Evolutionary conservation across 441 rosid genomes (phyloP).

Genomic region (Pelargonium myrrhifolium): DNA sequence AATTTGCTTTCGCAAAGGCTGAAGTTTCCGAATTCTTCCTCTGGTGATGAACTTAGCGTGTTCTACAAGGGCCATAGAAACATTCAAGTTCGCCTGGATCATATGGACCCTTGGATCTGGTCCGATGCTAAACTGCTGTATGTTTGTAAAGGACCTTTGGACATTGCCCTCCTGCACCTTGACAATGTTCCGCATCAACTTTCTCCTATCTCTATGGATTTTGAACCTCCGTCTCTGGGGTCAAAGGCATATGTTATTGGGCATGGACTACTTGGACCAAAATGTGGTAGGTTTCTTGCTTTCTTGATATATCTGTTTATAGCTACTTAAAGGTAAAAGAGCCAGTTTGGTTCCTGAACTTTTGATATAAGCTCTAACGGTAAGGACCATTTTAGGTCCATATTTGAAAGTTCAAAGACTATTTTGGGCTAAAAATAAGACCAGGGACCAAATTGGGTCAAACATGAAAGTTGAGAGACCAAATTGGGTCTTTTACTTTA

Average conservation of each 20-base stretch:
- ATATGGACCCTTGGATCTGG: slow-evolving; percentile 72
- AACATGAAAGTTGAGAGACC: too few species aligned
- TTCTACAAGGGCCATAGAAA: slow-evolving; percentile 33
- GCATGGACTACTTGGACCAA: slow-evolving; percentile 88
- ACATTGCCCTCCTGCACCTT: slow-evolving; percentile 79
- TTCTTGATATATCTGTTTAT: slow-evolving; percentile 1
- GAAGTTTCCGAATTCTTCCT: slow-evolving; percentile 20
- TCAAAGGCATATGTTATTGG: slow-evolving; percentile 73
- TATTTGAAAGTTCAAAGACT: too few species aligned
- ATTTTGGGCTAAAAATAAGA: too few species aligned
- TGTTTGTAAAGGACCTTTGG: slow-evolving; percentile 71
- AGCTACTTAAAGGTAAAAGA: not conserved
- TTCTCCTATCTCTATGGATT: slow-evolving; percentile 42
- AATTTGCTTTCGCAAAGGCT: slow-evolving; percentile 18
- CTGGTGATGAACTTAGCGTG: slow-evolving; percentile 27
- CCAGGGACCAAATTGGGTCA: too few species aligned
- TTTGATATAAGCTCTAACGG: too few species aligned
- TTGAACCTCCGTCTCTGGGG: slow-evolving; percentile 54
- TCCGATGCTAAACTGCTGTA: slow-evolving; percentile 61
- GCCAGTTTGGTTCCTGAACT: too few species aligned
- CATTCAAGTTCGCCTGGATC: slow-evolving; percentile 66
- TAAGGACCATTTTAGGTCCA: too few species aligned
- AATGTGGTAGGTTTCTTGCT: slow-evolving; percentile 52
- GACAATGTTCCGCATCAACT: slow-evolving; percentile 53
- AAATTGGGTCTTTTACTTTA: too few species aligned